Percentiles rank a stretch among this genome's conserved stretches.
These are phyloP conservation scores for Cladosporium sp. DNA, from an alignment of 2,329 filamentous ascomycete species.

Conservation along the genomic window DNA sequence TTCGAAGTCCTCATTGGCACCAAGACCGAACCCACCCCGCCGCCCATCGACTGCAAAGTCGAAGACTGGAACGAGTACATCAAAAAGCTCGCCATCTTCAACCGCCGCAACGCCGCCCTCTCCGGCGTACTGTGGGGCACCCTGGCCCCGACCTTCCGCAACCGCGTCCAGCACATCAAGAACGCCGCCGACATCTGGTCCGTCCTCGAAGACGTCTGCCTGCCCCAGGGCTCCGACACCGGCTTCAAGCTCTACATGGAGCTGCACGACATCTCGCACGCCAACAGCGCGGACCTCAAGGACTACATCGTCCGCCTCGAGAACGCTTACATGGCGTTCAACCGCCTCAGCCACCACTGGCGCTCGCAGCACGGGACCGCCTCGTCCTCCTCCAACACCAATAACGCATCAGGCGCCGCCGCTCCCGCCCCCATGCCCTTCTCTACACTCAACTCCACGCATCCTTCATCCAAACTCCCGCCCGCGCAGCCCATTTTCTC, in stretches of 20 bases:
- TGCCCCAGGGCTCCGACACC: constrained; percentile 23
- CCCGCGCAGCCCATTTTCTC: constrained; percentile 16
- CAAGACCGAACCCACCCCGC: constrained; percentile 24
- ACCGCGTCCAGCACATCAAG: constrained; percentile 18
- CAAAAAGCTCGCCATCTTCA: constrained; percentile 29
- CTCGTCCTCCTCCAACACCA: not conserved
- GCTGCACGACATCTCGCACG: constrained; percentile 20
- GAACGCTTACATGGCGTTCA: constrained; percentile 21
- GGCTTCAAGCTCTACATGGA: constrained; percentile 24
- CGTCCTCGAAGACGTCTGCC: constrained; percentile 25
- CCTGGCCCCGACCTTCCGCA: constrained; percentile 21
- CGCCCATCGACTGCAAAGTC: constrained; percentile 18
- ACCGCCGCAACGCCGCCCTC: constrained; percentile 25
- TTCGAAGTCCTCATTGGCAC: constrained; percentile 23
- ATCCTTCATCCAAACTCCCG: constrained; percentile 3
- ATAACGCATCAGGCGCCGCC: not conserved
- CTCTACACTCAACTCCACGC: not conserved
- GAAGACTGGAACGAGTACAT: constrained; percentile 30
- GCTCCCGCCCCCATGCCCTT: not conserved
- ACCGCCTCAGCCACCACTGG: constrained; percentile 16
- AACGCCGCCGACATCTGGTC: constrained; percentile 24
- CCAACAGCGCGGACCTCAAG: constrained; percentile 18
- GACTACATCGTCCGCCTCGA: constrained; percentile 25
- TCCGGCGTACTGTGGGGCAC: constrained; percentile 21
- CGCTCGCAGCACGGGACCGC: not conserved